Evolutionary conservation across 371 early-diverging fungal species (phyloP), one percentile per base, ranked within the genome.

Genomic region (Mucor sp.): DNA sequence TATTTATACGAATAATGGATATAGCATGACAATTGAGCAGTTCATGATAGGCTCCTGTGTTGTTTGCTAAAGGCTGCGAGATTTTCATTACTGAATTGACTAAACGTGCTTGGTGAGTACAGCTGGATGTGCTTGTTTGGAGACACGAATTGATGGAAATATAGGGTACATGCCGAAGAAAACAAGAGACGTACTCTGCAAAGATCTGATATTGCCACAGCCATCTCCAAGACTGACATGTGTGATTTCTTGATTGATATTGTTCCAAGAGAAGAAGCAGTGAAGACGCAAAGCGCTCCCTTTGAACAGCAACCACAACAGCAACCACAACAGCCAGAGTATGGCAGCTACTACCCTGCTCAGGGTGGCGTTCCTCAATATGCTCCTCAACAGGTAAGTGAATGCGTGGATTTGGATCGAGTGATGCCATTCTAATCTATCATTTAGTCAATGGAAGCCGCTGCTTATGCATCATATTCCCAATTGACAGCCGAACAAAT

Each of bases 221-320:
- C 99, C 3, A 89, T 98, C 30, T 88, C 93, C 62, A 94, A 97
- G 74, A 90, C 95, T 19, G 99, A 99, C 69, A 91, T 94, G 91
- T 99, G 93, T 83, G 99, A 99, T 76, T 99, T 99, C 76, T 79
- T 99, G 70, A 98, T 99, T 68, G 99, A 99, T 77, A 95, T 99
- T 78, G 95, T 99, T 15, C 99, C 99, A 6, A 83, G 97, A 35
- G 97, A 96, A 63, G 95, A 94, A 71, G 82, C 76, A 27, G 48
- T 62, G 3, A 72, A 78, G 67, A 48, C 69, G 6, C 67, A 60
- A 47, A 67, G 35, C 21, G 58, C 69, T 5, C 70, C 69, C 8
- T 77, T 69, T 59, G 77, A 77, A 17, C 77, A 77, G 25, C 57
- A 69, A 72, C 30, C 58, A 37, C 55, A 74, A 71, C 68, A 21